A percentile compares a stretch with the other conserved stretches of the same genome.
These are phyloP conservation scores for Erysiphe pulchra DNA, from an alignment of 2,329 filamentous ascomycete species.

Conservation along the genomic window DNA sequence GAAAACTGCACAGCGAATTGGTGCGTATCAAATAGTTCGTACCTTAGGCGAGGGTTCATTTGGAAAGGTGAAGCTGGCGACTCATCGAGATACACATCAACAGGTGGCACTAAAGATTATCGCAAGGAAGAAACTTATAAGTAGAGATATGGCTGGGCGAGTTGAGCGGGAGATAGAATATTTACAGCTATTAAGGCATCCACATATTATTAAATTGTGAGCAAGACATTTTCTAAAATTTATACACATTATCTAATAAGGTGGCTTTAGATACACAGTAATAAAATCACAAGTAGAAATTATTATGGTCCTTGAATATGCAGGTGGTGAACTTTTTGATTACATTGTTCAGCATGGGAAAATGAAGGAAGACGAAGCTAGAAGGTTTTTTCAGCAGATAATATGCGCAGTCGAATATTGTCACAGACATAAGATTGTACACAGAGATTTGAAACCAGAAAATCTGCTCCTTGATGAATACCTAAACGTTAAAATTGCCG, in stretches of 20 bases:
- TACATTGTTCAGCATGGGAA: conserved; percentile 89
- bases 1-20: conserved; percentile 61
- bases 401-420: conserved; percentile 98
- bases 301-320: conserved; percentile 97
- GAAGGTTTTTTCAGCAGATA: conserved; percentile 97
- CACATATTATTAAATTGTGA: conserved; percentile 96
- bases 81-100: conserved; percentile 75
- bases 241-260: conserved; percentile 7
- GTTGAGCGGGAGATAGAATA: conserved; percentile 98
- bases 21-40: conserved; percentile 71
- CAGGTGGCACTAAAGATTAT: conserved; percentile 98
- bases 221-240: conserved; percentile 10
- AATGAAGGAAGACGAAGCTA: conserved; percentile 76
- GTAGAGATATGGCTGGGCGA: conserved; percentile 87
- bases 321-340: conserved; percentile 87
- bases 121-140: conserved; percentile 82
- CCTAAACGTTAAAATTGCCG: conserved; percentile 96
- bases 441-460: conserved; percentile 91
- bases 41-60: conserved; percentile 93
- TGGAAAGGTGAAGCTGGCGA: conserved; percentile 92
- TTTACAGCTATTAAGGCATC: conserved; percentile 78
- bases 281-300: conserved; percentile 89
- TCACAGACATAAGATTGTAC: conserved; percentile 94
- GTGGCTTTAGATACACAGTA: conserved; percentile 51
- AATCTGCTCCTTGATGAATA: conserved; percentile 86